A percentile compares a stretch with the other conserved stretches of the same genome.
These are phyloP conservation scores for Usnea hakonensis DNA, from an alignment of 495 filamentous ascomycete species.

Conservation along the genomic window DNA sequence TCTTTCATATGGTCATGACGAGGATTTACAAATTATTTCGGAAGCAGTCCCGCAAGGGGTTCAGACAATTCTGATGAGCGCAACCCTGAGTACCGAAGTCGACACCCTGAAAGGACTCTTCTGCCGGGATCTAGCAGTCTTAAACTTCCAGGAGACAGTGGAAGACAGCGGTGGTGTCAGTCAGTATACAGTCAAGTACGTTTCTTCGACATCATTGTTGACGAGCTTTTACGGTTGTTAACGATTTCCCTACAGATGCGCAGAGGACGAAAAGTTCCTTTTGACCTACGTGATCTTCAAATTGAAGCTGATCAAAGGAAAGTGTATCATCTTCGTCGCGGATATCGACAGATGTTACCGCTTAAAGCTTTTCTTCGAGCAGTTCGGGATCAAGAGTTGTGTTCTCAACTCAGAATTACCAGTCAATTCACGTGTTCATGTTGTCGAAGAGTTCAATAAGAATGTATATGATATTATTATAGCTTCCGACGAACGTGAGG, in stretches of 20 bases:
- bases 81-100: constrained; percentile 79
- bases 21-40: constrained; percentile 72
- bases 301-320: constrained; percentile 87
- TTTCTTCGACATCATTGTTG: background rate
- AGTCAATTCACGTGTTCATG: constrained; percentile 84
- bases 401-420: constrained; percentile 93
- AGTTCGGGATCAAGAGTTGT: constrained; percentile 90
- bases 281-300: constrained; percentile 91
- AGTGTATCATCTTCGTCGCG: constrained; percentile 86
- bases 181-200: constrained; percentile 78
- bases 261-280: constrained; percentile 95
- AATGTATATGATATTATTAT: constrained; percentile 95
- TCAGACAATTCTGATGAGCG: constrained; percentile 89
- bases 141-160: constrained; percentile 70
- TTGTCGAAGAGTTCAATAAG: constrained; percentile 96
- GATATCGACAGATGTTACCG: constrained; percentile 93
- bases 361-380: constrained; percentile 90
- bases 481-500: constrained; percentile 86
- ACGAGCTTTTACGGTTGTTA: no score
- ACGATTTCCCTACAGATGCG: constrained; percentile 47
- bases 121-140: constrained; percentile 66
- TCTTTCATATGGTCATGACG: constrained; percentile 89
- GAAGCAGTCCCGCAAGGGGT: constrained; percentile 72
- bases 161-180: constrained; percentile 64
- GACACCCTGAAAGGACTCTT: constrained; percentile 80